phyloP scores from a whole-genome alignment of 805 yeast species.

The Kodamaea hsintzibuensis region DNA sequence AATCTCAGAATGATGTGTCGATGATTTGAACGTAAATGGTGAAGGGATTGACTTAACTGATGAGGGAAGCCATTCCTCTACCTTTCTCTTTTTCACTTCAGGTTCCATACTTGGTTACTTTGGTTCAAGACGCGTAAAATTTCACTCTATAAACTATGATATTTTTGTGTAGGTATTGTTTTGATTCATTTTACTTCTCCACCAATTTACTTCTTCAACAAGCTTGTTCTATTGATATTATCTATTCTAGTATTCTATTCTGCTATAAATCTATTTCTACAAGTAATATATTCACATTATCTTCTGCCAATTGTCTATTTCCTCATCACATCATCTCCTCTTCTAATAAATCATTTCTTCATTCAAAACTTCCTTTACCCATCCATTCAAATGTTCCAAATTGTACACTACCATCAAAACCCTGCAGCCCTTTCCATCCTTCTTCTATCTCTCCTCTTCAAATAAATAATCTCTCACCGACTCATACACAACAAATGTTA shows the following conservation, averaged over 20 bases:
- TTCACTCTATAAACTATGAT: background rate
- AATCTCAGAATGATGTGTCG: slow-evolving; percentile 51
- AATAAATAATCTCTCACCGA: slow-evolving; percentile 30
- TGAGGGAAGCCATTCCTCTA: slow-evolving; percentile 32
- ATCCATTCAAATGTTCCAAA: background rate
- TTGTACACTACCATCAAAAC: too few relatives aligned
- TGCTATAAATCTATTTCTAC: too few relatives aligned
- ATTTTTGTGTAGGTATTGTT: background rate
- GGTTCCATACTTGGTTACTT: background rate
- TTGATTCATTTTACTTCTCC: too few relatives aligned
- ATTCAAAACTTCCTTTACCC: too few relatives aligned
- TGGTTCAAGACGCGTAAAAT: background rate
- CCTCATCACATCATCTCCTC: too few relatives aligned
- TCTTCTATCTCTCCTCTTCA: background rate
- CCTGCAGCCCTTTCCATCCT: too few relatives aligned
- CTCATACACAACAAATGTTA: slow-evolving; percentile 87
- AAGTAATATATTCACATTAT: too few relatives aligned
- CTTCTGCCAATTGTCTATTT: too few relatives aligned
- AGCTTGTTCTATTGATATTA: too few relatives aligned
- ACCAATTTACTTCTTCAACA: background rate
- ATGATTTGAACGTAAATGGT: slow-evolving; percentile 36
- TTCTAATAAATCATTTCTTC: too few relatives aligned
- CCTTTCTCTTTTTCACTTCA: background rate
- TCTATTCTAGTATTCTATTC: background rate
- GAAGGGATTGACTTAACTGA: slow-evolving; percentile 30